Evolutionary conservation across 768 basidiomycete species (phyloP), one percentile per base, ranked within the genome.

Genomic region (Boletus pseudo-olivaceus): DNA sequence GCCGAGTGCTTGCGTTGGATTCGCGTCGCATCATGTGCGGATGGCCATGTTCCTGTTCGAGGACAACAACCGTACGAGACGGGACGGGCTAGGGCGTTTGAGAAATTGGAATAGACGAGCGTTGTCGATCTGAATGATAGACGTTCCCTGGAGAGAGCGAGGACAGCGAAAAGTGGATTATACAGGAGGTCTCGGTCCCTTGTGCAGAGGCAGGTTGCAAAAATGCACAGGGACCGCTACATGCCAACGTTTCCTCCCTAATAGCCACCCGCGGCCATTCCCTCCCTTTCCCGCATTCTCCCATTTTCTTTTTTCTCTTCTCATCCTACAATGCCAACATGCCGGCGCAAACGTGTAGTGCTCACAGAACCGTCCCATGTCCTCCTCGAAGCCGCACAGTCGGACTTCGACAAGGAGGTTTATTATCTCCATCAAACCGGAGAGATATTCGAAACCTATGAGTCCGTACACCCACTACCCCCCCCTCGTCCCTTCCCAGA

Each of bases 391-490:
- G 80, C 82, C 55, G 77, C 78, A 65, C 78, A 82, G 70, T 72
- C 81, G 40, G 82, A 85, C 76, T 84, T 83, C 34, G 75, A 78
- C 71, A 82, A 76, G 67, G 84, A 86, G 61, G 94, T 98, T 71
- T 98, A 85, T 76, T 95, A 90, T 77, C 87, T 98, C 67, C 77
- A 85, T 59, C 86, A 93, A 72, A 98, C 96, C 4, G 96, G 95
- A 67, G 96, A 98, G 82, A 90, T 98, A 73, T 98, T 98, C 71
- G 87, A 93, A 60, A 86, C 86, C 67, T 98, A 97, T 69, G 94
- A 97, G 95, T 97, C 67, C 68, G 90, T 51, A 52, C 66, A 57
- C 60, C 50, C 49, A 32, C 43, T 58, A 55, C 59, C 45, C 63
- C 23, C 23, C 59, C 62, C 55, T 61, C 53, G 52, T 64, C 67